Base-by-base conservation (phyloP, 2,329 filamentous ascomycete genomes). In the Botryotinia globosa region DNA sequence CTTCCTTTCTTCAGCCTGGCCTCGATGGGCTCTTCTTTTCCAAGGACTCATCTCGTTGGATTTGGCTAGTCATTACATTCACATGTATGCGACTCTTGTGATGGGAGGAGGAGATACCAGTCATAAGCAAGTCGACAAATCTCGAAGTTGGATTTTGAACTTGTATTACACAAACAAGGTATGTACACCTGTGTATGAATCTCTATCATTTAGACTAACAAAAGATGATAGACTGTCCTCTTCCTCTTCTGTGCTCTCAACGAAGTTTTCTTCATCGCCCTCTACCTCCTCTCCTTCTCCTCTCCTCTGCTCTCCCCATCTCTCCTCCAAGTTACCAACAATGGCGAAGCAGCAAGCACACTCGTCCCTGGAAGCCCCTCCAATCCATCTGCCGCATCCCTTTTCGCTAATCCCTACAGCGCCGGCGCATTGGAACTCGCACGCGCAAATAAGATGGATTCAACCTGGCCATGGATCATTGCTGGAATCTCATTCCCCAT, bases 91-190 rank as follows among this genome's bases (percentile, higher is more conserved):
- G 20, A 97, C 94, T 0, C 85, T 98, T 79, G 91, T 91, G 76
- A 96, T 97, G 89, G 94, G 92, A 71, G 94, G 93, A 70, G 87
- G 89, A 71, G 88, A 90, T 29, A 85, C 88, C 78, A 91, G 94
- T 85, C 96, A 99, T 85, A 99, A 99, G 89, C 94, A 92, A 78
- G 91, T 99, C 69, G 94, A 97, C 81, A 91, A 92, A 83, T 92
- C 89, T 81, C 87, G 94, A 82, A 97, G 93, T 85, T 93, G 91
- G 89, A 86, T 98, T 73, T 84, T 99, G 82, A 96, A 97, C 83
- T 86, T 97, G 73, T 99, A 99, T 86, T 99, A 99, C 84, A 95
- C 94, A 75, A 98, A 97, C 86, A 97, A 93, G 88, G 95, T 97
- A 84, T 73, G 88, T 83, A 69, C n/a, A 74, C 59, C 63, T 72